Conservation (phyloP, 805 yeast genomes). For the Spathaspora passalidarum region DNA sequence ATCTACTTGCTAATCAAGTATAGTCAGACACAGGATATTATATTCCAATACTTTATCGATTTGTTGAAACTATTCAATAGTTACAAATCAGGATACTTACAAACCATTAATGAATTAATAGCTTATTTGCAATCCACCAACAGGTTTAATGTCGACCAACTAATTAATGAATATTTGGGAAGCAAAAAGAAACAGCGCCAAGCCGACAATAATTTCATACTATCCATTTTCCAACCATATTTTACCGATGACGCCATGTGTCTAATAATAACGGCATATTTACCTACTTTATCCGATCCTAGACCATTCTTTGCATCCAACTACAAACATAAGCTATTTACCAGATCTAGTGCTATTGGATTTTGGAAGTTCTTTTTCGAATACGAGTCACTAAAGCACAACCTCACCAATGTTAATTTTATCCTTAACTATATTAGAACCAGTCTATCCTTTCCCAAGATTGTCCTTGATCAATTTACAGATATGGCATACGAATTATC, state of each 20-base stretch:
- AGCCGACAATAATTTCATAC: neutral
- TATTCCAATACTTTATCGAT: slow-evolving; percentile 27
- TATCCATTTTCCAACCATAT: neutral
- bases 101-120: slow-evolving; percentile 12
- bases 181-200: neutral
- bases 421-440: slow-evolving; percentile 35
- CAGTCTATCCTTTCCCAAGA: slow-evolving; percentile 47
- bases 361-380: slow-evolving; percentile 61
- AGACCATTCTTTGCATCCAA: neutral
- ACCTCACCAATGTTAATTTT: slow-evolving; percentile 40
- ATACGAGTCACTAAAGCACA: slow-evolving; percentile 43
- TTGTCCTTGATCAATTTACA: slow-evolving; percentile 37
- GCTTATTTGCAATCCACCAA: neutral
- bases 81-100: slow-evolving; percentile 17
- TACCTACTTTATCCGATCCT: slow-evolving; percentile 24
- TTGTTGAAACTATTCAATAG: slow-evolving; percentile 24
- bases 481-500: slow-evolving; percentile 17
- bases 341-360: slow-evolving; percentile 24
- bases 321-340: neutral
- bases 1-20: slow-evolving; percentile 18
- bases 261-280: slow-evolving; percentile 31
- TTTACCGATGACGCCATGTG: slow-evolving; percentile 43
- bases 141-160: neutral
- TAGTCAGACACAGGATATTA: slow-evolving; percentile 10
- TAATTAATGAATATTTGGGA: slow-evolving; percentile 3